These are phyloP conservation scores for Penstemon davidsonii DNA, from an alignment of 257 asterid genomes.

Conservation along the genomic window DNA sequence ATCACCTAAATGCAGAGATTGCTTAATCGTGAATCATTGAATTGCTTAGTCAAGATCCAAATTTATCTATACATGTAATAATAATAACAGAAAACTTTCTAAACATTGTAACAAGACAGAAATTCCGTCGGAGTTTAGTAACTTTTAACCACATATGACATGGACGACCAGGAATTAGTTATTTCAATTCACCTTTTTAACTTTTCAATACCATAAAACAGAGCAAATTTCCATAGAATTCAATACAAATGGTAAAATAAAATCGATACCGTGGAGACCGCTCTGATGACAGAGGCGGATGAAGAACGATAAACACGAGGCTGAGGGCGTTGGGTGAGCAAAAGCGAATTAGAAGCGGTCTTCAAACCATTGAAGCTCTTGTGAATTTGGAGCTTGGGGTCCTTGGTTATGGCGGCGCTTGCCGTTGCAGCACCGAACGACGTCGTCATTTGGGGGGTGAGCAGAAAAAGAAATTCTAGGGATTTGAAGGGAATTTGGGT, in stretches of 20 bases:
- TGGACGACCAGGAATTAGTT: too few relatives aligned
- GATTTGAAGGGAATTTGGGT: background rate
- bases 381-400: constrained; percentile 40
- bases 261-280: constrained; percentile 65
- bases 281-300: constrained; percentile 50
- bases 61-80: background rate
- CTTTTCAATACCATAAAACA: background rate
- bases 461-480: background rate
- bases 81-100: too few relatives aligned
- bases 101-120: too few relatives aligned
- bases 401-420: constrained; percentile 41
- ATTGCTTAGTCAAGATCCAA: constrained; percentile 2
- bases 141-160: too few relatives aligned
- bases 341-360: constrained; percentile 43
- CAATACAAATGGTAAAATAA: background rate
- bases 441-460: constrained; percentile 39
- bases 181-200: background rate
- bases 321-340: constrained; percentile 41
- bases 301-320: constrained; percentile 34
- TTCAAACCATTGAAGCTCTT: constrained; percentile 39
- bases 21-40: background rate
- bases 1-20: background rate
- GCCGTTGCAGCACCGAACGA: constrained; percentile 44
- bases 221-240: background rate
- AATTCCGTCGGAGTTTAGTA: too few relatives aligned